These are phyloP conservation scores for Naganishia liquefaciens DNA, from an alignment of 1,284 basidiomycete genomes.

Conservation along the genomic window DNA sequence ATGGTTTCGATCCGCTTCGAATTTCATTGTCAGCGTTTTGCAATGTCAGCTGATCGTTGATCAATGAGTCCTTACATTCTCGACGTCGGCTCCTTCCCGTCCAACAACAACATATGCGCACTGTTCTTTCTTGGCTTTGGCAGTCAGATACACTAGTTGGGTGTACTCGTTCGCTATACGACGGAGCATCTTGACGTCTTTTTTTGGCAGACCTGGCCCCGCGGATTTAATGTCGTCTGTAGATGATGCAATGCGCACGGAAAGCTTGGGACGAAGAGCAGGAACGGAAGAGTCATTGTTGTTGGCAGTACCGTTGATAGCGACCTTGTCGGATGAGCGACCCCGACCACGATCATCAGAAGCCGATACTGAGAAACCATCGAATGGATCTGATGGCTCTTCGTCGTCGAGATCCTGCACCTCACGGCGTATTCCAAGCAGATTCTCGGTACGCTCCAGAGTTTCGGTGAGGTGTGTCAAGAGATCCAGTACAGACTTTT, in stretches of 20 bases:
- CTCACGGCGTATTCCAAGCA: constrained; percentile 63
- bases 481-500: constrained; percentile 63
- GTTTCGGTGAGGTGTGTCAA: constrained; percentile 52
- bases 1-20: constrained; percentile 74
- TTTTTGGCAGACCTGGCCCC: constrained; percentile 9
- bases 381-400: neutral
- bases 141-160: constrained; percentile 84
- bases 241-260: constrained; percentile 22
- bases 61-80: constrained; percentile 68
- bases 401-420: constrained; percentile 13
- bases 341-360: neutral
- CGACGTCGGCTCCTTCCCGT: constrained; percentile 58
- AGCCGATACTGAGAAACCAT: neutral
- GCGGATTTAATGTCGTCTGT: constrained; percentile 7
- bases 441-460: constrained; percentile 73
- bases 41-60: neutral
- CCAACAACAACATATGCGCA: constrained; percentile 68
- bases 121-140: constrained; percentile 72
- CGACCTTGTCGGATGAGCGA: constrained; percentile 7
- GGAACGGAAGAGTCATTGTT: neutral
- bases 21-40: constrained; percentile 19
- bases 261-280: constrained; percentile 17
- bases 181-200: constrained; percentile 67
- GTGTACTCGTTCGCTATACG: constrained; percentile 87
- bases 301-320: neutral